Base-by-base conservation (phyloP, 1,284 basidiomycete species). In the Cryptococcus hybrid region DNA sequence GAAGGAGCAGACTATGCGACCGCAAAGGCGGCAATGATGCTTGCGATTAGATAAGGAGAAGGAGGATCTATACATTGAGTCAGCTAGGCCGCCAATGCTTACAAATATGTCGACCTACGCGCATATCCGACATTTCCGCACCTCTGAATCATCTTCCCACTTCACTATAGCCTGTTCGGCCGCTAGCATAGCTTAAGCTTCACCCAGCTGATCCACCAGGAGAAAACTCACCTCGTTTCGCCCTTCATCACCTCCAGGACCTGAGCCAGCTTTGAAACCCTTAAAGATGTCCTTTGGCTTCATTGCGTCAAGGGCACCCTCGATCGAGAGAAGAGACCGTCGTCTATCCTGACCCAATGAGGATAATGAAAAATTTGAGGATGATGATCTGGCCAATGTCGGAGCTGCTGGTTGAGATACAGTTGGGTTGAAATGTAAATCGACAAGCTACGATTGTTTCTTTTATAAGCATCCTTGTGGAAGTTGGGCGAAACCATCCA, bases 11-110 rank as follows among this genome's bases (percentile, higher is more conserved):
- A 98, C 86, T 47, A 98, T 89, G 44, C 88, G 83, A 0, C 95
- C 95, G 66, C 95, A 99, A 5, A 98, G 80, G 7, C 96, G 86
- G 76, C 95, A 99, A 73, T 99, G 95, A 67, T 99, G 95, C 78
- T 96, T 96, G 13, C 95, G 86, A 60, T 92, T 95, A 0, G 90
- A 90, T 1, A 99, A 79, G 1, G 90, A 87, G 73, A 99, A 99
- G 0, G 87, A 84, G 0, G 90, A 83, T 38, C 88, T 89, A 60
- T 5, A 8, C 40, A n/a, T 8, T 47, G 7, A 30, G 4, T 30
- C 30, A 30, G 30, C 30, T 30, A 30, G 30, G 30, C 30, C 30
- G 38, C 42, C 30, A 48, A 40, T 39, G 15, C 48, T 39, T 38
- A 37, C 12, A 6, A 46, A 18, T 45, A 42, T 47, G 59, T 40